phyloP scores from a whole-genome alignment of 2,329 filamentous ascomycete species.

The Exserohilum turcica region DNA sequence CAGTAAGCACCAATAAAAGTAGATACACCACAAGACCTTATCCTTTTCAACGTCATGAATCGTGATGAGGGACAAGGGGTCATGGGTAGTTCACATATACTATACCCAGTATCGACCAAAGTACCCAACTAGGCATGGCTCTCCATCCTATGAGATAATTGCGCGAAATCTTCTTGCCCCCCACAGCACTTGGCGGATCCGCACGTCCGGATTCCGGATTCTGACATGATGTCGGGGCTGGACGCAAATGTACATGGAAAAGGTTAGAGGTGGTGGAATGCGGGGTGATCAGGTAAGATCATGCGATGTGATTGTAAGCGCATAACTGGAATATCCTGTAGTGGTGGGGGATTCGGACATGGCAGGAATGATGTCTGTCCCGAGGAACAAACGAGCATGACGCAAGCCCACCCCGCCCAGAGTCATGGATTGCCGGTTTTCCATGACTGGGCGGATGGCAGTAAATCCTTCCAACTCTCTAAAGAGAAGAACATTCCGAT shows the following conservation, averaged over 20 bases:
- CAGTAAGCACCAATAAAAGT: background rate
- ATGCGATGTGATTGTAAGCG: slow-evolving; percentile 24
- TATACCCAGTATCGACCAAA: background rate
- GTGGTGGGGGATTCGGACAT: slow-evolving; percentile 13
- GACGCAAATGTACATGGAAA: background rate
- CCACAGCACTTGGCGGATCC: background rate
- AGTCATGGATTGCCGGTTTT: background rate
- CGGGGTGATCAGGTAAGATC: slow-evolving; percentile 11
- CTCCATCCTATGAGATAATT: background rate
- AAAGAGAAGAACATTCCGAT: background rate
- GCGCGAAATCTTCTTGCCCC: background rate
- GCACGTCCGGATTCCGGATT: background rate
- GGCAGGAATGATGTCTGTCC: background rate
- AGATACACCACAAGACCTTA: too few relatives aligned
- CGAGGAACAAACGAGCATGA: background rate
- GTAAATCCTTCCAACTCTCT: background rate
- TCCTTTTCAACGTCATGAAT: slow-evolving; percentile 2
- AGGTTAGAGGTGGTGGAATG: slow-evolving; percentile 4
- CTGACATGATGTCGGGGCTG: background rate
- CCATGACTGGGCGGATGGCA: background rate
- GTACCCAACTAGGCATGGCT: background rate
- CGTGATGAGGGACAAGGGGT: background rate
- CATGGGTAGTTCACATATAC: background rate
- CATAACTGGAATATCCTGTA: slow-evolving; percentile 1
- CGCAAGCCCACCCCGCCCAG: background rate